Evolutionary conservation across 2,329 filamentous ascomycete species (phyloP).

Genomic region (Elsinoe necatrix): DNA sequence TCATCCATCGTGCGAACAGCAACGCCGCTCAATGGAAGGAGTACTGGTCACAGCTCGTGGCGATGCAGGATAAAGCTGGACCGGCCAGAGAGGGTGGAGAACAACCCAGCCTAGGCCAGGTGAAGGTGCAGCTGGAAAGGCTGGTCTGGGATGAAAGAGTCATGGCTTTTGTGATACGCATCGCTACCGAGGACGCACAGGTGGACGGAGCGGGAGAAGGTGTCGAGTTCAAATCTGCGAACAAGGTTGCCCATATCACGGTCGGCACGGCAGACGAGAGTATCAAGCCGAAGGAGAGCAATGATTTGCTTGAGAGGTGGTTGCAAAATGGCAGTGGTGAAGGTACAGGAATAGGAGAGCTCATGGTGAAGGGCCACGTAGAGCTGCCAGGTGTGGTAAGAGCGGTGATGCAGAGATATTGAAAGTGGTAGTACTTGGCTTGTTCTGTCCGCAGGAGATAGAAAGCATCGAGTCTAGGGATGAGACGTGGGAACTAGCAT

Average conservation of each 20-base stretch:
- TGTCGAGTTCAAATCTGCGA: conserved; percentile 53
- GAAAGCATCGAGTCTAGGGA: too few relatives aligned
- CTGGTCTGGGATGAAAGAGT: conserved; percentile 77
- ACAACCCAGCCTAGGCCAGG: conserved; percentile 52
- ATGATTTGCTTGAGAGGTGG: conserved; percentile 72
- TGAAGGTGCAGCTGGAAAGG: conserved; percentile 53
- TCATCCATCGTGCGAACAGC: conserved; percentile 64
- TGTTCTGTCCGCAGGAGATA: too few relatives aligned
- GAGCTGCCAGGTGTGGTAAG: conserved; percentile 49
- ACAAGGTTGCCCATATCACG: conserved; percentile 77
- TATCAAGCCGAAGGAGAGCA: conserved; percentile 92
- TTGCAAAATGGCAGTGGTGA: conserved; percentile 49
- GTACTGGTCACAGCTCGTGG: conserved; percentile 65
- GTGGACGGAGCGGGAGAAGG: conserved; percentile 44
- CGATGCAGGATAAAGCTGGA: conserved; percentile 42
- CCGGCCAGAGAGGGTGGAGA: conserved; percentile 27
- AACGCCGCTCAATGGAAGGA: conserved; percentile 51
- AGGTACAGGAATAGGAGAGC: conserved; percentile 47
- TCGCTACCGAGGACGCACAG: conserved; percentile 43
- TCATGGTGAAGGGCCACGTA: conserved; percentile 45
- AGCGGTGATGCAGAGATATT: conserved; percentile 35
- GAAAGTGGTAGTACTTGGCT: background rate
- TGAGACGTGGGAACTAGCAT: background rate
- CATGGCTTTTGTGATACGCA: conserved; percentile 82
- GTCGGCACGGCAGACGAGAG: conserved; percentile 66